These are phyloP conservation scores for Ophiostoma sp. DNA, from an alignment of 2,329 filamentous ascomycete species.

Conservation along the genomic window DNA sequence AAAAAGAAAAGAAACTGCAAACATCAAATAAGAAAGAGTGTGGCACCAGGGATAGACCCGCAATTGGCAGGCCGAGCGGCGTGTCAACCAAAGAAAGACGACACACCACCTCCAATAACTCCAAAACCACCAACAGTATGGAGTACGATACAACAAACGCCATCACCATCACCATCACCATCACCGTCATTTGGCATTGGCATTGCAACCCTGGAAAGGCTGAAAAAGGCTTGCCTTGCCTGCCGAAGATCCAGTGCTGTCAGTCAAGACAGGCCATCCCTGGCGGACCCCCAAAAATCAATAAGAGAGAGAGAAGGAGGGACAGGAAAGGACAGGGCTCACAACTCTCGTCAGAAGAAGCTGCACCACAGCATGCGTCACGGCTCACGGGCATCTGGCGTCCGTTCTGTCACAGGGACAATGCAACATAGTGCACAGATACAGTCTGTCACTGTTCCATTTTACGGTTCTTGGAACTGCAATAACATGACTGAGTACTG, in stretches of 20 bases:
- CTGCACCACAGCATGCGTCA: not conserved
- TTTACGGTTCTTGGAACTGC: not conserved
- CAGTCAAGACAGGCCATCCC: not conserved
- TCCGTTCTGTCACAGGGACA: not conserved
- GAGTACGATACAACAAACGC: not conserved
- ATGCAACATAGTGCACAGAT: slow-evolving; percentile 7
- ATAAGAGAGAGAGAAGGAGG: not conserved
- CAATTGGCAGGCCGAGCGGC: slow-evolving; percentile 9
- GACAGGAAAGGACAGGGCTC: not conserved
- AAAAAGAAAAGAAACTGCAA: not conserved
- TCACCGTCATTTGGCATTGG: not conserved
- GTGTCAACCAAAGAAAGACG: not conserved
- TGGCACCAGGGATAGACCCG: slow-evolving; percentile 1
- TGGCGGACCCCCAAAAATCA: not conserved
- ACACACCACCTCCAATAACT: not conserved
- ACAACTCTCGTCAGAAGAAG: not conserved
- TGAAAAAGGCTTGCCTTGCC: not conserved
- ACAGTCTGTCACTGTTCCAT: slow-evolving; percentile 5
- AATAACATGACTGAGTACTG: no score
- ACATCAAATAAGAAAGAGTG: not conserved
- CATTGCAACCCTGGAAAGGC: not conserved
- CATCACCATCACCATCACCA: not conserved
- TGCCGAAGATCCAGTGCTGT: not conserved
- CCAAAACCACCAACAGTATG: not conserved
- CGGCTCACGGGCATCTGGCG: not conserved